phyloP scores from a whole-genome alignment of 192 early-diverging fungal species.

The Spinellus fusiger region DNA sequence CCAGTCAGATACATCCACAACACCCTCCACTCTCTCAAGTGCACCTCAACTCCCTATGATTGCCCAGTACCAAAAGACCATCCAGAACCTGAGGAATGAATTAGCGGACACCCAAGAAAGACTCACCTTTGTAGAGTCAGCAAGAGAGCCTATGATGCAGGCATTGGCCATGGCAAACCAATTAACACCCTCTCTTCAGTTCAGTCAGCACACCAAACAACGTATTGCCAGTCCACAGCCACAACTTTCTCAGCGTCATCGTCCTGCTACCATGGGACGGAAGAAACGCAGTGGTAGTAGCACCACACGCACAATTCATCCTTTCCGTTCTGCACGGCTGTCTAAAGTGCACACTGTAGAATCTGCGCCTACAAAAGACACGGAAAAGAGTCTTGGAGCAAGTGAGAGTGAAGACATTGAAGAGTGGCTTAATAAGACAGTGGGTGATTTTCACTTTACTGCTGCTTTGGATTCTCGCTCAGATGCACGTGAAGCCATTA shows the following conservation, averaged over 20 bases:
- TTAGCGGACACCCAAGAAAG: constrained; percentile 27
- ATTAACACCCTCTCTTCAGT: neutral
- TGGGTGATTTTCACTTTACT: neutral
- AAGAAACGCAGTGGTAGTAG: neutral
- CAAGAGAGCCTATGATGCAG: constrained; percentile 11
- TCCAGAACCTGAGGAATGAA: constrained; percentile 21
- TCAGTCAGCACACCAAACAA: neutral
- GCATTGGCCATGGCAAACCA: neutral
- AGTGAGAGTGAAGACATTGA: neutral
- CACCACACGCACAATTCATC: neutral
- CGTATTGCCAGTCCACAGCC: neutral
- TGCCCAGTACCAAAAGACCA: constrained; percentile 17
- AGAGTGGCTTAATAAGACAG: neutral
- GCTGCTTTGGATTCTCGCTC: neutral
- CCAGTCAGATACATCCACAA: neutral
- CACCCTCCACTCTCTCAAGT: neutral
- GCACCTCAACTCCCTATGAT: constrained; percentile 11
- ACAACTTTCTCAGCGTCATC: neutral
- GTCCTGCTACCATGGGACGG: neutral
- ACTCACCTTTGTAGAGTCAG: constrained; percentile 20
- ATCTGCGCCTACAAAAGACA: neutral
- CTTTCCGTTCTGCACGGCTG: neutral
- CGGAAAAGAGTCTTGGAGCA: neutral
- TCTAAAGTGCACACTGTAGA: neutral
- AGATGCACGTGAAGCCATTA: constrained; percentile 10